These are phyloP conservation scores for Microbotryum intermedium DNA, from an alignment of 1,284 basidiomycete species.

Conservation along the genomic window DNA sequence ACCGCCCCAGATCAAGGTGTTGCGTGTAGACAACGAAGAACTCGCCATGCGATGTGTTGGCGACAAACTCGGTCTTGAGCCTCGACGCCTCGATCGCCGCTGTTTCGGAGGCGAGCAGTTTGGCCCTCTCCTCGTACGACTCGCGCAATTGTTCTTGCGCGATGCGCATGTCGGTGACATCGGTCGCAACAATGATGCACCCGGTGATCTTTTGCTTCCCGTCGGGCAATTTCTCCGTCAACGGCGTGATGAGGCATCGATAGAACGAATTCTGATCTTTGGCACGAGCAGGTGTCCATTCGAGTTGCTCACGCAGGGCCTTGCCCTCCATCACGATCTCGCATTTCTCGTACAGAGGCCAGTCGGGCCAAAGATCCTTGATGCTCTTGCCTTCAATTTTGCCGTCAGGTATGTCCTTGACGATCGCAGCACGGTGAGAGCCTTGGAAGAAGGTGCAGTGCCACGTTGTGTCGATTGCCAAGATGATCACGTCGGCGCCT, in stretches of 20 bases:
- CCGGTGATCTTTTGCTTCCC: constrained; percentile 32
- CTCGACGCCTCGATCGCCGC: constrained; percentile 39
- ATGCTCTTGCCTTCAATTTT: background rate
- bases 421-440: constrained; percentile 5
- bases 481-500: constrained; percentile 12
- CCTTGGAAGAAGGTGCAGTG: background rate
- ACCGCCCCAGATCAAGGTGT: too few relatives aligned
- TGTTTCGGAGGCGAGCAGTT: constrained; percentile 37
- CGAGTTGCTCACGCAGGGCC: too few relatives aligned
- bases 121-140: constrained; percentile 36
- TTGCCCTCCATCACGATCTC: background rate
- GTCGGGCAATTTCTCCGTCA: constrained; percentile 15
- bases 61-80: constrained; percentile 39
- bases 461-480: background rate
- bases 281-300: too few relatives aligned
- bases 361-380: background rate
- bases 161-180: constrained; percentile 38
- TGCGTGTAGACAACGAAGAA: too few relatives aligned
- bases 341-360: background rate
- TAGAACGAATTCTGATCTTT: too few relatives aligned
- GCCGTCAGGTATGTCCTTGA: background rate
- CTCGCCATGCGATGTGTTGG: constrained; percentile 18
- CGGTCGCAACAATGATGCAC: constrained; percentile 39
- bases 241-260: constrained; percentile 14
- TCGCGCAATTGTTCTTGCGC: constrained; percentile 36